phyloP scores from a whole-genome alignment of 192 early-diverging fungal species.

The Umbelopsis vinacea region DNA sequence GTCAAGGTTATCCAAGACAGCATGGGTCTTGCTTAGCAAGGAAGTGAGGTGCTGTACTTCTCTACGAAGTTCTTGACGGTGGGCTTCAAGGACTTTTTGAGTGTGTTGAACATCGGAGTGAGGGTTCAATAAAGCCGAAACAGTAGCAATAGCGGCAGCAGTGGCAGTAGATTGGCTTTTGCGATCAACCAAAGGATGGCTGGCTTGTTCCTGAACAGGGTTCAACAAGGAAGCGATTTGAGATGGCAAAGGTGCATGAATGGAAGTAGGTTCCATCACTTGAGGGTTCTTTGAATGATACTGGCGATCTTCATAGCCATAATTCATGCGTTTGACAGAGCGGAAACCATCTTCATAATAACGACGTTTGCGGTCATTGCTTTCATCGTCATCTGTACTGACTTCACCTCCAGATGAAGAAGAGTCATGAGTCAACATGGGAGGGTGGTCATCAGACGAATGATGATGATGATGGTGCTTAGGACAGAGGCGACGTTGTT shows the following conservation, averaged over 20 bases:
- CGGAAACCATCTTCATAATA: slow-evolving; percentile 10
- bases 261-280: not conserved
- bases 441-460: slow-evolving; percentile 25
- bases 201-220: slow-evolving; percentile 20
- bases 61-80: slow-evolving; percentile 57
- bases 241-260: not conserved
- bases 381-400: slow-evolving; percentile 3
- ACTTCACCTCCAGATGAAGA: slow-evolving; percentile 30
- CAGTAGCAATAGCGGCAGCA: slow-evolving; percentile 33
- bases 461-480: slow-evolving; percentile 32
- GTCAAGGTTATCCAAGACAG: slow-evolving; percentile 57
- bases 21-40: slow-evolving; percentile 55
- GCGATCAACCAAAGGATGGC: not conserved
- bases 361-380: slow-evolving; percentile 20
- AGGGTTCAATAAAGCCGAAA: slow-evolving; percentile 41
- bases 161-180: slow-evolving; percentile 12
- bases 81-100: slow-evolving; percentile 55
- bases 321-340: slow-evolving; percentile 11
- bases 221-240: slow-evolving; percentile 34
- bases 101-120: slow-evolving; percentile 31
- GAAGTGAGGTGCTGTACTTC: slow-evolving; percentile 57
- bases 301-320: not conserved
- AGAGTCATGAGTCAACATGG: slow-evolving; percentile 20
- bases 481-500: slow-evolving; percentile 9
- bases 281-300: not conserved